Evolutionary conservation across 139 green algal species (phyloP), one percentile per base, ranked within the genome.

Genomic region (Closterium sp.): DNA sequence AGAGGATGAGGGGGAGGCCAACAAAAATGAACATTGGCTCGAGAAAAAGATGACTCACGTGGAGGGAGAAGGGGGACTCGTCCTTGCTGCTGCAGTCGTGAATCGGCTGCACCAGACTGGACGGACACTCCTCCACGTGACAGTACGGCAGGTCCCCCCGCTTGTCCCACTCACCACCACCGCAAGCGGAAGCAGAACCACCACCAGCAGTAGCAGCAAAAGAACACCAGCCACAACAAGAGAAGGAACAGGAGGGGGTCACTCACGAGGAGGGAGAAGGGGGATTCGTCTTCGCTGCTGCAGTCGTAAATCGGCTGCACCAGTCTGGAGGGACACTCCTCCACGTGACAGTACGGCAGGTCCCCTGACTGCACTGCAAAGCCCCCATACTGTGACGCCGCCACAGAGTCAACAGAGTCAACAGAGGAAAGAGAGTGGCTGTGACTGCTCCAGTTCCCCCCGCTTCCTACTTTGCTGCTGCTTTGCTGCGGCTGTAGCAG

Each of bases 41-140:
- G n/a, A n/a, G n/a, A n/a, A n/a, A n/a, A 6, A 42, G 34, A 6
- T 4, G n/a, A n/a, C 42, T 62, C 42, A 62, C 7, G 42, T 62
- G 42, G 42, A 62, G 42, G 42, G 42, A 62, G 42, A 62, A 62
- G 42, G 7, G 5, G 42, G 42, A 62, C 42, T 62, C 42, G 7
- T 17, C 6, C 6, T 70, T 70, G 45, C 28, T 31, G 85, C 28
- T 32, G 28, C 28, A 87, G 85, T 31, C n/a, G 9, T 87, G 22
- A 2, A 17, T 31, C 1, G n/a, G 85, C 85, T 87, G 85, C 85
- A 87, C 85, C 28, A 32, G 7, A 30, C 28, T 87, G 28, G n/a
- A 31, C 85, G 85, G 85, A 87, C 85, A 87, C 85, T 87, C 85
- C 85, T 87, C 85, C 85, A 87, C 85, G n/a, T 87, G 28, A 7